These are phyloP conservation scores for Ilex asprella DNA, from an alignment of 257 asterid genomes.

Conservation along the genomic window DNA sequence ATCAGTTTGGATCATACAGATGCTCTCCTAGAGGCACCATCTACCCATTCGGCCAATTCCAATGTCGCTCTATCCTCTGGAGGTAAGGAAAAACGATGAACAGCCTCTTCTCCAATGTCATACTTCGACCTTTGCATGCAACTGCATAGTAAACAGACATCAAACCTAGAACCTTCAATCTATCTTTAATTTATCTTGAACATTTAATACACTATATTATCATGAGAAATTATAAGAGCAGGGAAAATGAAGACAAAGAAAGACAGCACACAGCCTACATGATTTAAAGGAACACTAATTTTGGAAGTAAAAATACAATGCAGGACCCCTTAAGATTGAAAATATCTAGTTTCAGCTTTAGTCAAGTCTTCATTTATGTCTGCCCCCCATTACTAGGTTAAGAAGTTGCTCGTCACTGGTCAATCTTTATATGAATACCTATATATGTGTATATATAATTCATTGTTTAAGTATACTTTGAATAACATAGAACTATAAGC, in stretches of 20 bases:
- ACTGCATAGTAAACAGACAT: constrained; percentile 39
- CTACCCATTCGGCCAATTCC: constrained; percentile 92
- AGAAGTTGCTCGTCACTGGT: no score
- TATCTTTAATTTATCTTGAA: constrained; percentile 3
- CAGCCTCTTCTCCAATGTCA: constrained; percentile 96
- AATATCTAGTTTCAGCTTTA: not conserved
- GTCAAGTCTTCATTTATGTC: not conserved
- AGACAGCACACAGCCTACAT: not conserved
- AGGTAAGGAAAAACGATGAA: constrained; percentile 87
- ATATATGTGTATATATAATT: no score
- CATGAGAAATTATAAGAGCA: not conserved
- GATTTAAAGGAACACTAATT: not conserved
- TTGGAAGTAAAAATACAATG: not conserved
- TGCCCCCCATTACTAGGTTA: not conserved
- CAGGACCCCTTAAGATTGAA: no score
- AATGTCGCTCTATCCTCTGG: constrained; percentile 96
- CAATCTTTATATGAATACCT: no score
- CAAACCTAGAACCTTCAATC: constrained; percentile 10
- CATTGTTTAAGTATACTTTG: no score
- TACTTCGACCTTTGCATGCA: constrained; percentile 98
- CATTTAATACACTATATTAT: not conserved
- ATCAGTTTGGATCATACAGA: constrained; percentile 61
- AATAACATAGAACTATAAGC: no score
- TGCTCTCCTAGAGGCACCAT: constrained; percentile 72
- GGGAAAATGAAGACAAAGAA: constrained; percentile 8